Evolutionary conservation across 257 asterid genomes (phyloP).

Genomic region (Petunia axillaris): DNA sequence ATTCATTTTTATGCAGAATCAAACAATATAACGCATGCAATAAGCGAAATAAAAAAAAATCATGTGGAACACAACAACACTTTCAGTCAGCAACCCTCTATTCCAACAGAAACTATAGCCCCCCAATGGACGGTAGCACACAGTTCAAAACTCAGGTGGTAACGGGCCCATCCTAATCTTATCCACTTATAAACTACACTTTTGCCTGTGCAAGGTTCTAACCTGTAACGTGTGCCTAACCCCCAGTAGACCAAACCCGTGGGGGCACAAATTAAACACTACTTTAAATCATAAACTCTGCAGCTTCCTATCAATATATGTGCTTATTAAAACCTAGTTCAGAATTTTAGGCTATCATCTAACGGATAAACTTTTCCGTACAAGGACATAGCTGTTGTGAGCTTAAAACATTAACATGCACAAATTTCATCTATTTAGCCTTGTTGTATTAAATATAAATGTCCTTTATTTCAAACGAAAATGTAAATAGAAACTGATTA

Average conservation of each 20-base stretch:
- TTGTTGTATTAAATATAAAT: too few species aligned
- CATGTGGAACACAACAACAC: background rate
- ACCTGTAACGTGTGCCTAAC: too few species aligned
- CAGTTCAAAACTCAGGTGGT: too few species aligned
- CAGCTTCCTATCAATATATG: background rate
- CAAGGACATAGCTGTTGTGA: background rate
- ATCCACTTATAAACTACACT: too few species aligned
- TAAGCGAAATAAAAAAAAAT: background rate
- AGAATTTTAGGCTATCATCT: too few species aligned
- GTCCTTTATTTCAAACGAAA: background rate
- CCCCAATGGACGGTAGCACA: background rate
- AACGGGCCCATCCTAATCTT: too few species aligned
- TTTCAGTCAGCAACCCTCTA: background rate
- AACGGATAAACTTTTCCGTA: too few species aligned
- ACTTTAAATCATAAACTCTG: background rate
- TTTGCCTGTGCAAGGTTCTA: too few species aligned
- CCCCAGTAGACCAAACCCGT: too few species aligned
- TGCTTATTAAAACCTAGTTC: too few species aligned
- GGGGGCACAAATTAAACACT: background rate
- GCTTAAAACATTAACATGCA: background rate
- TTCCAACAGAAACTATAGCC: background rate
- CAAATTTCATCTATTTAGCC: background rate
- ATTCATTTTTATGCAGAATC: background rate
- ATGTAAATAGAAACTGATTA: conserved; percentile 7
- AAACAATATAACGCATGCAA: background rate